A percentile compares a stretch with the other conserved stretches of the same genome.
These are phyloP conservation scores for Luffa acutangula DNA, from an alignment of 306 rosid species.

Conservation along the genomic window DNA sequence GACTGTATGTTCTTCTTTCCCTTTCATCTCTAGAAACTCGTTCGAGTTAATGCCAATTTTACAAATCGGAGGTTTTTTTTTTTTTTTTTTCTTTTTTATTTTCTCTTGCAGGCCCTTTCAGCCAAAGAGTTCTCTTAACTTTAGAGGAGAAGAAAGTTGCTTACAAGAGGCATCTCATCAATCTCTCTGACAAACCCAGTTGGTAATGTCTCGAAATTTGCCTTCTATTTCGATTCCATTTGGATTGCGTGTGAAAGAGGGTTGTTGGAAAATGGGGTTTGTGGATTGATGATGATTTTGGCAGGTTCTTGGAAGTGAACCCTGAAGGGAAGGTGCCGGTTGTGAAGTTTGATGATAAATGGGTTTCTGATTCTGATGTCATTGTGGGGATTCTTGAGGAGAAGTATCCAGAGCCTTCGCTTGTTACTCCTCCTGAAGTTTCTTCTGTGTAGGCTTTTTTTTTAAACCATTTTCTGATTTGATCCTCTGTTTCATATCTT, in stretches of 20 bases:
- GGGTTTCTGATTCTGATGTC: conserved; percentile 88
- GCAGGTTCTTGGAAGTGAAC: conserved; percentile 62
- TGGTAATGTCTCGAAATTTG: conserved; percentile 32
- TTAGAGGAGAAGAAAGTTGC: conserved; percentile 77
- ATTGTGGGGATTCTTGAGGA: conserved; percentile 60
- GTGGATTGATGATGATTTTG: conserved; percentile 4
- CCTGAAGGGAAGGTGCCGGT: conserved; percentile 91
- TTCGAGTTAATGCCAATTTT: conserved; percentile 4
- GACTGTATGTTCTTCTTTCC: conserved; percentile 42
- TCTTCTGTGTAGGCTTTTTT: conserved; percentile 51
- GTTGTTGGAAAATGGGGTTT: conserved; percentile 5
- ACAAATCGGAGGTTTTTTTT: not conserved
- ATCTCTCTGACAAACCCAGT: conserved; percentile 50
- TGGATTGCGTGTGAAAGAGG: not conserved
- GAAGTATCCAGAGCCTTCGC: conserved; percentile 57
- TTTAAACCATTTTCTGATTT: not conserved
- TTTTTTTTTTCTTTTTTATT: not conserved
- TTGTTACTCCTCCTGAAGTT: conserved; percentile 48
- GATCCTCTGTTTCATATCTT: not conserved
- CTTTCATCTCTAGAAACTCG: not conserved
- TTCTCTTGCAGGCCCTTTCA: conserved; percentile 52
- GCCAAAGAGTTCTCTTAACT: conserved; percentile 68
- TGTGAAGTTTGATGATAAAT: conserved; percentile 55
- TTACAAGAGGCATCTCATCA: conserved; percentile 38
- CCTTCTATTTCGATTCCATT: not conserved